Evolutionary conservation across 495 filamentous ascomycete genomes (phyloP).

Genomic region (Aspergillus nidulans): DNA sequence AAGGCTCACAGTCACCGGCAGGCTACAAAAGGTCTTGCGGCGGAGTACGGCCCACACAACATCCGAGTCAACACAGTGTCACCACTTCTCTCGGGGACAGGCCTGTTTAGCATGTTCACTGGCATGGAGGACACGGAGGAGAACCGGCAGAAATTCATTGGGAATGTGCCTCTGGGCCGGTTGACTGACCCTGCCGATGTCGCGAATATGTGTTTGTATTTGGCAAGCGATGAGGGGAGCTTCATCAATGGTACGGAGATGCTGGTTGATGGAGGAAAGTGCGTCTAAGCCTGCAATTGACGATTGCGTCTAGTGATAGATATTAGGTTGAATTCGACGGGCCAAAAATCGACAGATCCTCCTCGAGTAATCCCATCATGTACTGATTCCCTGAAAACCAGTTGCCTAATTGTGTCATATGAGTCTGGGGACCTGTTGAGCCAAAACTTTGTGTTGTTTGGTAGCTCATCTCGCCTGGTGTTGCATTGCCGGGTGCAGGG

Average conservation of each 20-base stretch:
- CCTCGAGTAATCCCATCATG: slow-evolving; percentile 60
- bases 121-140: slow-evolving; percentile 65
- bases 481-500: slow-evolving; percentile 7
- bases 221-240: slow-evolving; percentile 62
- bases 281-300: slow-evolving; percentile 19
- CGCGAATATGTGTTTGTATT: slow-evolving; percentile 60
- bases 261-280: slow-evolving; percentile 38
- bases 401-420: slow-evolving; percentile 52
- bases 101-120: slow-evolving; percentile 60
- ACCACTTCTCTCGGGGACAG: slow-evolving; percentile 59
- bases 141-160: slow-evolving; percentile 63
- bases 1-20: slow-evolving; percentile 9
- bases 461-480: slow-evolving; percentile 11
- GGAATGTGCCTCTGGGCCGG: slow-evolving; percentile 61
- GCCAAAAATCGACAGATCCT: slow-evolving; percentile 53
- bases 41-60: slow-evolving; percentile 61
- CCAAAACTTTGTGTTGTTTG: not conserved
- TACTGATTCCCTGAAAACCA: slow-evolving; percentile 67
- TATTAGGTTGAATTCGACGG: slow-evolving; percentile 17
- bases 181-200: slow-evolving; percentile 62
- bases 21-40: slow-evolving; percentile 62
- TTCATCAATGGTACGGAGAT: slow-evolving; percentile 64
- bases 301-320: not conserved
- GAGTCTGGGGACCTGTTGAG: slow-evolving; percentile 14
- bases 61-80: slow-evolving; percentile 63